These are phyloP conservation scores for Panellus pusillus DNA, from an alignment of 768 basidiomycete species.

Conservation along the genomic window DNA sequence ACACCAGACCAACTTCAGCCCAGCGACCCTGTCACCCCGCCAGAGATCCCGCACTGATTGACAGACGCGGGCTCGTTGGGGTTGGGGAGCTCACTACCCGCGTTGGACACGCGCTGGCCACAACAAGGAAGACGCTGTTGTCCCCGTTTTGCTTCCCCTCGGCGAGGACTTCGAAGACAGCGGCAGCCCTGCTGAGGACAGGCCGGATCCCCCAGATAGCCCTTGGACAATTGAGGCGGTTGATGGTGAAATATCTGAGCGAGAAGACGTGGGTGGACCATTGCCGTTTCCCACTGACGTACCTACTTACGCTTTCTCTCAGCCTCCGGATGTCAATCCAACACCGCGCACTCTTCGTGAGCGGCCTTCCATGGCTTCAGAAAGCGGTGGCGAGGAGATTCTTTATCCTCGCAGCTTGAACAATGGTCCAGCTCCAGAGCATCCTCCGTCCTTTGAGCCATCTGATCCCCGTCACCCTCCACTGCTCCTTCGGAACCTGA, in stretches of 20 bases:
- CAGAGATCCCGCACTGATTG: conserved; percentile 75
- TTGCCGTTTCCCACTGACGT: background rate
- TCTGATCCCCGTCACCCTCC: conserved; percentile 29
- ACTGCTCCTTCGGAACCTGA: conserved; percentile 26
- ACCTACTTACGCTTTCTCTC: conserved; percentile 12
- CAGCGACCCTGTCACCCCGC: conserved; percentile 65
- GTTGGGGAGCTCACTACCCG: conserved; percentile 95
- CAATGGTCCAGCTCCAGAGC: conserved; percentile 29
- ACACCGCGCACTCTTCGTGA: conserved; percentile 52
- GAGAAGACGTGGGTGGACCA: conserved; percentile 56
- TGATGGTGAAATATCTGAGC: conserved; percentile 75
- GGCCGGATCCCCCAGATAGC: conserved; percentile 69
- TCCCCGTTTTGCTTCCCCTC: conserved; percentile 27
- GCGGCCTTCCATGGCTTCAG: conserved; percentile 70
- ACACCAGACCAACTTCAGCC: conserved; percentile 61
- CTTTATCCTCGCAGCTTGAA: conserved; percentile 70
- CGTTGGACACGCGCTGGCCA: conserved; percentile 72
- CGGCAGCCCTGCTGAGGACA: conserved; percentile 36
- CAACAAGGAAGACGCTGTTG: conserved; percentile 36
- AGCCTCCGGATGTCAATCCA: conserved; percentile 47
- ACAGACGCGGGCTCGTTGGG: conserved; percentile 85
- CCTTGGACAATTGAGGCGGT: conserved; percentile 89
- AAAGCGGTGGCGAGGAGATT: conserved; percentile 90
- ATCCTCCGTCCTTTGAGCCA: conserved; percentile 30
- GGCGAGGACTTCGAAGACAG: conserved; percentile 42